Conservation (phyloP, 1,284 basidiomycete species). For the Tetrapyrgos nigripes region DNA sequence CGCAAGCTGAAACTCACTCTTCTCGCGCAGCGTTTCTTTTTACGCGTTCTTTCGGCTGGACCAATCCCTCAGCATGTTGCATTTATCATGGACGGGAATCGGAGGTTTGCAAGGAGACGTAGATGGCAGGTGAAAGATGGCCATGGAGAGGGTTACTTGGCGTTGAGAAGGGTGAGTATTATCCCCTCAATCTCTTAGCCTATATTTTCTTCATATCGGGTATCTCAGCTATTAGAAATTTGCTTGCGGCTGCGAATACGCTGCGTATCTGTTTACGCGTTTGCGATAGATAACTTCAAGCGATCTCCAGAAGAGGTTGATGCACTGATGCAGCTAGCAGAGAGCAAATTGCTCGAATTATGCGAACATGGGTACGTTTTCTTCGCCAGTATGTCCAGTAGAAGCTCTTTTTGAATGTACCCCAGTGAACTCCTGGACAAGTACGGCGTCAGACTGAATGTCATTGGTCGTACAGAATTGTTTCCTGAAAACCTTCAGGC, state of each 20-base stretch:
- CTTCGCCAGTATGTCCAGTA: background rate
- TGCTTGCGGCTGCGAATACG: constrained; percentile 79
- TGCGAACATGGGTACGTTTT: constrained; percentile 80
- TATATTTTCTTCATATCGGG: background rate
- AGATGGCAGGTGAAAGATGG: constrained; percentile 76
- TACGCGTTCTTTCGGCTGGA: constrained; percentile 45
- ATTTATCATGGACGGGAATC: constrained; percentile 98
- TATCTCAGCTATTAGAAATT: constrained; percentile 76
- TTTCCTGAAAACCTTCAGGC: constrained; percentile 79
- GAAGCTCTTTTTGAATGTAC: background rate
- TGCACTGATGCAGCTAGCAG: constrained; percentile 86
- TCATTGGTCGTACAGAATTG: constrained; percentile 82
- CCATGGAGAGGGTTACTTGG: constrained; percentile 87
- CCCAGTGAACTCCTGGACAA: constrained; percentile 77
- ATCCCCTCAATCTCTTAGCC: background rate
- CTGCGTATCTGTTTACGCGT: constrained; percentile 94
- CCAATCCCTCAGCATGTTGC: constrained; percentile 93
- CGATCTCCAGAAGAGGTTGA: constrained; percentile 88
- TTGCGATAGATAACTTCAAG: constrained; percentile 98
- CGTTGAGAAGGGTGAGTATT: constrained; percentile 76
- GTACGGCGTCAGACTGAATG: constrained; percentile 86
- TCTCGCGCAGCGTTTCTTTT: constrained; percentile 11
- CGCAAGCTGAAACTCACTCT: constrained; percentile 1
- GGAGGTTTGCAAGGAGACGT: constrained; percentile 84
- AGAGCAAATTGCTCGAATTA: constrained; percentile 84